Evolutionary conservation across 2,329 filamentous ascomycete genomes (phyloP), one percentile per base, ranked within the genome.

Genomic region (Beauveria australis): DNA sequence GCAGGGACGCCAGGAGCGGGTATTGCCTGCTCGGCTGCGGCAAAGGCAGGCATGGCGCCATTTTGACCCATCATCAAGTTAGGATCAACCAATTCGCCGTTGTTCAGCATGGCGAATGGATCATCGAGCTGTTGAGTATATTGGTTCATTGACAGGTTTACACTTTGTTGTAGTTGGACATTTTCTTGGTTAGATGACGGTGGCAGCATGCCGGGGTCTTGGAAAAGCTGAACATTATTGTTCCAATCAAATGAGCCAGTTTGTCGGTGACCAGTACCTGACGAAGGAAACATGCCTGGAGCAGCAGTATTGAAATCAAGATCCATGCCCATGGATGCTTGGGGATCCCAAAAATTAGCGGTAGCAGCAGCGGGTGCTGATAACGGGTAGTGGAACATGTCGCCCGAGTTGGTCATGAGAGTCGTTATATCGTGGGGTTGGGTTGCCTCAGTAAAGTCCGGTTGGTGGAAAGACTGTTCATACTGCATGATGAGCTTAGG

Each of bases 311-410:
- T 72, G 62, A 86, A 86, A 66, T 86, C 83, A 58, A 87, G 72
- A 61, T 86, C 83, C 81, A 87, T 85, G 26, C 74, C 77, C 77
- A 86, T 81, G 62, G 71, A 71, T 40, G 73, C 67, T 56, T 80
- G 78, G 3, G 78, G 74, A 62, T 85, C 82, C 85, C 84, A 87
- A 64, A 85, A 86, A 43, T 78, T 81, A 3, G 75, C 71, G 1
- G 80, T 75, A 3, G 76, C 76, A 2, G 77, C 76, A 37, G 78
- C 77, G 22, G 83, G 79, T 3, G 81, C 82, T n/a, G 84, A 82
- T 71, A 87, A 75, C 30, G 84, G 81, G 67, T 84, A 85, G 28
- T 76, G 76, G 68, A 86, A 86, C 71, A 87, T 76, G 65, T 86
- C 83, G 59, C 75, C 75, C 14, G 79, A 74, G 24, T 75, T 73